Percentiles rank a stretch among this genome's conserved stretches.
phyloP scores from a whole-genome alignment of 225 moss, liverwort and hornwort genomes.

The Anthoceros angustus region DNA sequence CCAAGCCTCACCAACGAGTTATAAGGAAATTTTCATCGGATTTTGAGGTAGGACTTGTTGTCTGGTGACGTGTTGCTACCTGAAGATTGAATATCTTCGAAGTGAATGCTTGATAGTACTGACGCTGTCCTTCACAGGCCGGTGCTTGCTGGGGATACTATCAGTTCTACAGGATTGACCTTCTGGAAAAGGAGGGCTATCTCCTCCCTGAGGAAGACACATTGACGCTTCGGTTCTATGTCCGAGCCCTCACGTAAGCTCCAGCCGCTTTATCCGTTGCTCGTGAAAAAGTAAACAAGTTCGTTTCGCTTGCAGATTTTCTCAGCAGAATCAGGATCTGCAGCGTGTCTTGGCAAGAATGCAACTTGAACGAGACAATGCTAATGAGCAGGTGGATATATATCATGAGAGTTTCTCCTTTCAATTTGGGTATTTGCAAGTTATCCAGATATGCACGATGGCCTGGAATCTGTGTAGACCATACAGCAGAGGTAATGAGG shows the following conservation, averaged over 20 bases:
- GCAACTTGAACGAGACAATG: slow-evolving; percentile 41
- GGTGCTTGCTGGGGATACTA: slow-evolving; percentile 62
- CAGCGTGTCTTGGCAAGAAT: slow-evolving; percentile 24
- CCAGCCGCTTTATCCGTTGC: not conserved
- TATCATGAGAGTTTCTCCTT: not conserved
- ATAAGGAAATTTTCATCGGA: slow-evolving; percentile 53
- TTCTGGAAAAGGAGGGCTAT: slow-evolving; percentile 52
- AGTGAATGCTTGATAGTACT: not conserved
- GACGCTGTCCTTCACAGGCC: slow-evolving; percentile 13
- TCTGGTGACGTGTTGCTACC: not conserved
- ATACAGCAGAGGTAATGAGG: not conserved
- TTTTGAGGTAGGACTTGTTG: slow-evolving; percentile 19
- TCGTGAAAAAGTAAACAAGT: not conserved
- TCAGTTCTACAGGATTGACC: slow-evolving; percentile 43
- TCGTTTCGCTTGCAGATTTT: slow-evolving; percentile 21
- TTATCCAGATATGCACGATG: not conserved
- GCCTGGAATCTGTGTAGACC: not conserved
- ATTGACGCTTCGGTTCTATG: slow-evolving; percentile 39
- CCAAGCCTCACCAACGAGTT: slow-evolving; percentile 36
- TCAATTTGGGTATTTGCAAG: not conserved
- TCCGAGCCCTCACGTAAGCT: slow-evolving; percentile 39
- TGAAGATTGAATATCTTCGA: not conserved
- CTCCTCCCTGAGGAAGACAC: slow-evolving; percentile 38
- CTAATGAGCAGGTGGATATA: slow-evolving; percentile 22
- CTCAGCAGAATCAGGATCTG: slow-evolving; percentile 47